Conservation (phyloP, 225 moss, liverwort and hornwort species). For the Neckera pumila region DNA sequence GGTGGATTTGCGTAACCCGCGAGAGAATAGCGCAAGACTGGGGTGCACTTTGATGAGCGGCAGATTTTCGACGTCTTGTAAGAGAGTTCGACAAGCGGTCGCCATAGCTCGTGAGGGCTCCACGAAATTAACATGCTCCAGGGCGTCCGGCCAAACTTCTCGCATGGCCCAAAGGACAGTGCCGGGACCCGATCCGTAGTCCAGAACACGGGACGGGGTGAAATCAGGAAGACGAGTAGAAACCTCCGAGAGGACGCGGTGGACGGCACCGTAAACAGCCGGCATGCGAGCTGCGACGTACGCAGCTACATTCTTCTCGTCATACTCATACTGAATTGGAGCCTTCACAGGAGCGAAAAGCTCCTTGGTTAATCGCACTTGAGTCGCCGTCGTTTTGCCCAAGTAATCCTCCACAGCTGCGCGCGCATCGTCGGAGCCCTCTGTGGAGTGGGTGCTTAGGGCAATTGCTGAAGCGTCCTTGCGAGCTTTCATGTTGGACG, state of each 20-base stretch:
- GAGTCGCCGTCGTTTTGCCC: constrained; percentile 25
- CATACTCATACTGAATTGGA: constrained; percentile 56
- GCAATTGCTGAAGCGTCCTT: constrained; percentile 18
- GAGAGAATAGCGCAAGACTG: constrained; percentile 50
- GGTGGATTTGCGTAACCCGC: constrained; percentile 35
- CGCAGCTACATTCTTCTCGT: constrained; percentile 65
- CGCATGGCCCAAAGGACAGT: constrained; percentile 82
- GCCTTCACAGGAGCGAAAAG: constrained; percentile 26
- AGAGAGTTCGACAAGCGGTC: constrained; percentile 58
- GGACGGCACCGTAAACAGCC: constrained; percentile 74
- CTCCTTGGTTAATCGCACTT: constrained; percentile 19
- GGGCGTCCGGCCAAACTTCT: constrained; percentile 57
- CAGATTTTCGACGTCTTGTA: constrained; percentile 64
- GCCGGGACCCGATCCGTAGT: constrained; percentile 90
- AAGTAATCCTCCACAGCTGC: constrained; percentile 72
- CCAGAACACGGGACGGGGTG: constrained; percentile 51
- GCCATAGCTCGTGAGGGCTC: constrained; percentile 70
- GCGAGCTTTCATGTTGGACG: constrained; percentile 43
- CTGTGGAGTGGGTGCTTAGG: not conserved
- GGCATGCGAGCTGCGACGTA: constrained; percentile 98
- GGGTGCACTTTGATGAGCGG: constrained; percentile 63
- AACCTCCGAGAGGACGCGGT: constrained; percentile 85
- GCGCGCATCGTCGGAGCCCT: constrained; percentile 62
- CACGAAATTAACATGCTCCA: constrained; percentile 61
- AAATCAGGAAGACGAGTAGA: constrained; percentile 65